phyloP scores from a whole-genome alignment of 257 asterid genomes.

The Scutellaria barbata region DNA sequence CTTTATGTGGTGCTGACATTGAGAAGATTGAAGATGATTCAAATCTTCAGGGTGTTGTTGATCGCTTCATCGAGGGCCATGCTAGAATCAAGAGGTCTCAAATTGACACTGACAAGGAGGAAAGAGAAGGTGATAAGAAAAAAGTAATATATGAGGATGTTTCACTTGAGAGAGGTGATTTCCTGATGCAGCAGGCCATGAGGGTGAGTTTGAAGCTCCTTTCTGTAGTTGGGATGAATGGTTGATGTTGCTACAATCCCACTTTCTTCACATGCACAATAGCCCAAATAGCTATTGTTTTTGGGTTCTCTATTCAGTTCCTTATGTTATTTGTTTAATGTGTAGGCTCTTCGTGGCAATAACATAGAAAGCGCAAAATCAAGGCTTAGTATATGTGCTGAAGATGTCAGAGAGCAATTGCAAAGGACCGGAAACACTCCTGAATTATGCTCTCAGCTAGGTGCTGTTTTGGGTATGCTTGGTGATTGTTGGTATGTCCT shows the following conservation, averaged over 20 bases:
- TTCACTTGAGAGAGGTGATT: conserved; percentile 92
- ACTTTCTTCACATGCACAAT: neutral
- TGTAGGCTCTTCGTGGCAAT: conserved; percentile 91
- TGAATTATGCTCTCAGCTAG: conserved; percentile 92
- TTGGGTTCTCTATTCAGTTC: conserved; percentile 5
- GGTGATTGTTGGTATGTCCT: conserved; percentile 92
- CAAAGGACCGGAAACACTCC: conserved; percentile 73
- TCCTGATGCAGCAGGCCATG: conserved; percentile 98
- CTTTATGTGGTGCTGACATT: conserved; percentile 95
- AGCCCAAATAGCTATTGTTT: neutral
- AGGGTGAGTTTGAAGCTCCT: conserved; percentile 58
- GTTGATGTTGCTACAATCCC: neutral
- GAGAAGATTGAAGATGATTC: conserved; percentile 84
- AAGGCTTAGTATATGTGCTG: conserved; percentile 79
- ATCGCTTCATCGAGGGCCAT: conserved; percentile 98
- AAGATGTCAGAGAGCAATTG: conserved; percentile 86
- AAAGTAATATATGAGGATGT: conserved; percentile 90
- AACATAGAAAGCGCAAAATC: conserved; percentile 93
- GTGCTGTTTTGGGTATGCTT: conserved; percentile 96
- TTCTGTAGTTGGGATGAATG: conserved; percentile 10
- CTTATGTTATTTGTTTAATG: conserved; percentile 29
- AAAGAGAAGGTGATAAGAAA: conserved; percentile 55
- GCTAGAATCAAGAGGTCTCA: conserved; percentile 93
- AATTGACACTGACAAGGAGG: conserved; percentile 62
- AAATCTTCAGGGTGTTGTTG: conserved; percentile 83